Conservation (phyloP, 164 flowering plant species). For the Buxus sempervirens region DNA sequence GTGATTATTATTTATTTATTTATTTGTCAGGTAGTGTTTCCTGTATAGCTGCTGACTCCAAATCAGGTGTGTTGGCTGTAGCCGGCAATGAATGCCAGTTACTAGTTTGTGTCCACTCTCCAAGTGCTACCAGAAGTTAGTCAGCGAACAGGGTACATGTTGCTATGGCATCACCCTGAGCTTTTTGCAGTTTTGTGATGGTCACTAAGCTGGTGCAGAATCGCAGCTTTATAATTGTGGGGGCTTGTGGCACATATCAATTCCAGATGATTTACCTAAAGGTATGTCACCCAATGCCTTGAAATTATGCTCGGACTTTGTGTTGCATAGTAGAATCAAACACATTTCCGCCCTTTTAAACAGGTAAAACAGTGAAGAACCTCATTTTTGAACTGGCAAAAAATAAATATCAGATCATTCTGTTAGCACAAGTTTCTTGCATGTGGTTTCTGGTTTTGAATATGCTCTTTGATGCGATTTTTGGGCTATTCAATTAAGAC, state of each 20-base stretch:
- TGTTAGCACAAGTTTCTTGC: too few relatives aligned
- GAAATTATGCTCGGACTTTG: too few relatives aligned
- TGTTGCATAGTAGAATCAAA: too few relatives aligned
- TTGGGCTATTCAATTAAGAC: too few relatives aligned
- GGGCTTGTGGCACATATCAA: not conserved
- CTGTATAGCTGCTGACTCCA: constrained; percentile 55
- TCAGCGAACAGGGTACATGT: not conserved
- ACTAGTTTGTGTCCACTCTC: constrained; percentile 40
- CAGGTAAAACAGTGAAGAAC: too few relatives aligned
- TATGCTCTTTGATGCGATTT: too few relatives aligned
- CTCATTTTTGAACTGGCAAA: too few relatives aligned
- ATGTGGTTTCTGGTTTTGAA: too few relatives aligned
- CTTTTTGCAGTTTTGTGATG: not conserved
- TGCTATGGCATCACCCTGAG: not conserved
- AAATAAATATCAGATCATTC: too few relatives aligned
- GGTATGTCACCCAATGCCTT: too few relatives aligned
- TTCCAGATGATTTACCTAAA: not conserved
- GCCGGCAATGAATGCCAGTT: constrained; percentile 51
- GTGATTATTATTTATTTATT: not conserved
- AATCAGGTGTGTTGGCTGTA: constrained; percentile 45
- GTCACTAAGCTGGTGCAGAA: not conserved
- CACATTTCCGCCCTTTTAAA: too few relatives aligned
- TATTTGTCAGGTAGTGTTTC: constrained; percentile 35
- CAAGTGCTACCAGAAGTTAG: constrained; percentile 9
- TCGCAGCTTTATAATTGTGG: not conserved